Conservation (phyloP, 2,329 filamentous ascomycete genomes). For the Fusarium sp. region DNA sequence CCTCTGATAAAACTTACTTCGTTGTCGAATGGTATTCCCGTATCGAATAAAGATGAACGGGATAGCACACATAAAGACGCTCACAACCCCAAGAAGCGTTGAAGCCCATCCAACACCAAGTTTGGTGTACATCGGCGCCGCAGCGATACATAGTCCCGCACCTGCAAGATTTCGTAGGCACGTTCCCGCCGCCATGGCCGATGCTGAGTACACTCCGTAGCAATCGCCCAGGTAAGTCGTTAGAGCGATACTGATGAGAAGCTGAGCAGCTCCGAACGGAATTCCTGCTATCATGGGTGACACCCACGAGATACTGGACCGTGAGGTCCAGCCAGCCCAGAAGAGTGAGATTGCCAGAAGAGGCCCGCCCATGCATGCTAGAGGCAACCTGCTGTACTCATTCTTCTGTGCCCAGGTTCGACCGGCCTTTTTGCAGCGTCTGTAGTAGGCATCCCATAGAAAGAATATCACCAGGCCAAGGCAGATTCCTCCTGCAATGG, state of each 20-base stretch:
- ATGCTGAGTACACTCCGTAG: slow-evolving; percentile 7
- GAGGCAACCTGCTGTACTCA: slow-evolving; percentile 30
- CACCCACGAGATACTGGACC: slow-evolving; percentile 1
- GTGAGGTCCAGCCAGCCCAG: slow-evolving; percentile 33
- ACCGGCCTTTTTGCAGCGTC: background rate
- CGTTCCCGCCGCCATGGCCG: background rate
- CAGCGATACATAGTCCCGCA: slow-evolving; percentile 5
- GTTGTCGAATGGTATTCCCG: background rate
- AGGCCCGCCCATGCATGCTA: slow-evolving; percentile 24
- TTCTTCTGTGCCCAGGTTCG: slow-evolving; percentile 10
- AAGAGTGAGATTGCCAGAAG: slow-evolving; percentile 25
- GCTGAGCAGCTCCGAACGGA: slow-evolving; percentile 2
- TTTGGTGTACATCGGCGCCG: slow-evolving; percentile 10
- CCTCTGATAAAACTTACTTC: slow-evolving; percentile 13
- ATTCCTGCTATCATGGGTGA: slow-evolving; percentile 6
- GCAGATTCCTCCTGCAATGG: background rate
- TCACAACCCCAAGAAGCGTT: background rate
- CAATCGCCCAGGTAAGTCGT: slow-evolving; percentile 9
- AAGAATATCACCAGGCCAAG: slow-evolving; percentile 15
- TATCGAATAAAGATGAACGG: slow-evolving; percentile 12
- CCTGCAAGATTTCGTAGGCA: slow-evolving; percentile 8
- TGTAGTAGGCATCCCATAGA: slow-evolving; percentile 25
- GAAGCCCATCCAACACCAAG: slow-evolving; percentile 9
- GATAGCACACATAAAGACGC: slow-evolving; percentile 11
- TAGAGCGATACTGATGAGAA: slow-evolving; percentile 6